phyloP scores from a whole-genome alignment of 257 asterid genomes.

The Lavandula angustifolia region DNA sequence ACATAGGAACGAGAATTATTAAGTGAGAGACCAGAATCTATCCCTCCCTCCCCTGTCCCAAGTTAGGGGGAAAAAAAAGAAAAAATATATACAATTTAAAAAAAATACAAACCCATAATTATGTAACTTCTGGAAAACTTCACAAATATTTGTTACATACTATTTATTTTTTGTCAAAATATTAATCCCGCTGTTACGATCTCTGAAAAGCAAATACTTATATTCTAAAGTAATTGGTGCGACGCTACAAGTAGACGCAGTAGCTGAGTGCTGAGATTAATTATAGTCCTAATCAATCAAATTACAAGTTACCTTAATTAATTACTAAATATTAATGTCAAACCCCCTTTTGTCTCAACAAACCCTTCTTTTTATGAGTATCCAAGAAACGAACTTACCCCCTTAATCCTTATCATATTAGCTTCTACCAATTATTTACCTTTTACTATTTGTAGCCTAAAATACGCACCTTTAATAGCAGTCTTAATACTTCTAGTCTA shows the following conservation, averaged over 20 bases:
- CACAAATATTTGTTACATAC: conserved; percentile 31
- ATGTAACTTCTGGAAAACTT: conserved; percentile 14
- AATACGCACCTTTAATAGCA: too few relatives aligned
- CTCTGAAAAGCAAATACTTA: conserved; percentile 35
- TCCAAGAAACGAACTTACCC: conserved; percentile 51
- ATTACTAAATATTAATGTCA: conserved; percentile 42
- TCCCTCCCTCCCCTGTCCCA: neutral
- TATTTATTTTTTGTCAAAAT: conserved; percentile 25
- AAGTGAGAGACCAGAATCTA: neutral
- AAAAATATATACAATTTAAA: conserved; percentile 17
- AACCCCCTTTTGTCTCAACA: conserved; percentile 47
- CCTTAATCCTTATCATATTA: conserved; percentile 33
- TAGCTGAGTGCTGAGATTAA: conserved; percentile 54
- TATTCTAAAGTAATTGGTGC: conserved; percentile 31
- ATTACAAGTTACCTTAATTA: conserved; percentile 26
- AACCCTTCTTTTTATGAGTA: conserved; percentile 47
- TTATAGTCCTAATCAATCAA: conserved; percentile 32
- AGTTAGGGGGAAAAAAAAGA: conserved; percentile 17
- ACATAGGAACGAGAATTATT: too few relatives aligned
- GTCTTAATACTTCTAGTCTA: too few relatives aligned
- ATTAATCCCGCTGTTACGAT: conserved; percentile 38
- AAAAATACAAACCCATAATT: conserved; percentile 27
- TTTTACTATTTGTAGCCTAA: too few relatives aligned
- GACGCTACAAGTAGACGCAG: conserved; percentile 48
- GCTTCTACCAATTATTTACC: conserved; percentile 12